Percentiles rank a stretch among this genome's conserved stretches.
These are phyloP conservation scores for Trichosporon sp. DNA, from an alignment of 1,284 basidiomycete species.

Conservation along the genomic window DNA sequence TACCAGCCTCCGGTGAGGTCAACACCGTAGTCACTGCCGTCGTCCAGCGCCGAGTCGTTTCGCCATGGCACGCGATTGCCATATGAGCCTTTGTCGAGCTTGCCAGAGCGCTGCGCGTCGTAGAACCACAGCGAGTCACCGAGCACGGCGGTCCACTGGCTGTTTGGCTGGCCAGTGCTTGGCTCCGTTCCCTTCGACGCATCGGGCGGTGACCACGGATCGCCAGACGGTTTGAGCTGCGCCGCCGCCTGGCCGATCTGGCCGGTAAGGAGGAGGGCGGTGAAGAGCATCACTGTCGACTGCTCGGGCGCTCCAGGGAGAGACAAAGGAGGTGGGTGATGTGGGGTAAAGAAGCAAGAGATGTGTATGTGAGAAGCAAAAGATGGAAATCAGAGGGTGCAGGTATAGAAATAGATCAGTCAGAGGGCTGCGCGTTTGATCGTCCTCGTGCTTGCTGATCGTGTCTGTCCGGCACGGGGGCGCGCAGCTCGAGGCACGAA, in stretches of 20 bases:
- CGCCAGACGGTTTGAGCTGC: conserved; percentile 34
- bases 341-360: background rate
- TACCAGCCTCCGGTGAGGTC: conserved; percentile 84
- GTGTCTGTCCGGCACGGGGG: too few relatives aligned
- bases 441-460: too few relatives aligned
- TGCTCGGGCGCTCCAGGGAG: background rate
- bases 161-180: conserved; percentile 56
- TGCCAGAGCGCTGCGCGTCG: conserved; percentile 80
- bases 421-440: background rate
- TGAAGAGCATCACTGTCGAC: background rate
- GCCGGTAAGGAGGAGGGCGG: background rate
- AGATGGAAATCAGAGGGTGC: background rate
- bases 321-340: too few relatives aligned
- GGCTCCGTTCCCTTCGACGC: conserved; percentile 55
- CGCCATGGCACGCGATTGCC: conserved; percentile 77
- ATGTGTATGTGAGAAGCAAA: background rate
- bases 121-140: conserved; percentile 82
- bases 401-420: background rate
- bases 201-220: conserved; percentile 52
- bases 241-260: conserved; percentile 8
- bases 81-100: conserved; percentile 53
- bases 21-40: conserved; percentile 67
- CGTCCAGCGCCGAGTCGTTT: conserved; percentile 68
- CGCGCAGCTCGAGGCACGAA: too few relatives aligned
- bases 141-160: conserved; percentile 72